Evolutionary conservation across 2,329 filamentous ascomycete species (phyloP).

Genomic region (Aspergillus hiratsukae): DNA sequence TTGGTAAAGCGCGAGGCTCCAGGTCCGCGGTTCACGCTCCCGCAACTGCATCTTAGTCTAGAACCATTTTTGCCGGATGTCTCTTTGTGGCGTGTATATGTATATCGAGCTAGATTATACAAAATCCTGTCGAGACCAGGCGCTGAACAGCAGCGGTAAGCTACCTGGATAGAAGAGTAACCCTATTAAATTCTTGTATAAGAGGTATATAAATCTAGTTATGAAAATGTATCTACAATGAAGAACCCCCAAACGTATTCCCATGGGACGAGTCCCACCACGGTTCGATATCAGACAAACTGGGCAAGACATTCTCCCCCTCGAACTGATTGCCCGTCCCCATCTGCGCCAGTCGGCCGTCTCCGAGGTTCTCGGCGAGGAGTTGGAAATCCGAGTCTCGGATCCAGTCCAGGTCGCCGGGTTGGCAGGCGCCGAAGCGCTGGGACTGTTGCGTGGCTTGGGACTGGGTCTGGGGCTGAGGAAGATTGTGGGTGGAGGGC

Average conservation of each 20-base stretch:
- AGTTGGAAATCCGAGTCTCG: constrained; percentile 23
- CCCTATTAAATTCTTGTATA: background rate
- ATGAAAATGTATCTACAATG: constrained; percentile 11
- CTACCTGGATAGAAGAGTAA: background rate
- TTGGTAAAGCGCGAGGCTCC: too few relatives aligned
- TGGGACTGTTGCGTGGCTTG: constrained; percentile 6
- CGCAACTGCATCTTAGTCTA: too few relatives aligned
- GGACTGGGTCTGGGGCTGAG: constrained; percentile 8
- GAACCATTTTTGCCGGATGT: too few relatives aligned
- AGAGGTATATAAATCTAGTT: background rate
- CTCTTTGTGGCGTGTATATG: too few relatives aligned
- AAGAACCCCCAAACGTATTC: constrained; percentile 13
- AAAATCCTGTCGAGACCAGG: too few relatives aligned
- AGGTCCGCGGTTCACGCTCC: too few relatives aligned
- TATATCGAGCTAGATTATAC: too few relatives aligned
- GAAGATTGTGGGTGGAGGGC: background rate
- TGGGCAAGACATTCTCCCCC: constrained; percentile 13
- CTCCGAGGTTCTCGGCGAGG: constrained; percentile 17
- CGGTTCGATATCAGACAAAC: constrained; percentile 24
- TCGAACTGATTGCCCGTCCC: constrained; percentile 5
- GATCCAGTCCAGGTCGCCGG: constrained; percentile 28
- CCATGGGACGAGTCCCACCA: constrained; percentile 29
- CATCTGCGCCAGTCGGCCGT: constrained; percentile 17
- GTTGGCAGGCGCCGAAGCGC: constrained; percentile 10
- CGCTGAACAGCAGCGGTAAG: too few relatives aligned